phyloP scores from a whole-genome alignment of 2,329 filamentous ascomycete species.

The Rhexocercosporidium sp. region DNA sequence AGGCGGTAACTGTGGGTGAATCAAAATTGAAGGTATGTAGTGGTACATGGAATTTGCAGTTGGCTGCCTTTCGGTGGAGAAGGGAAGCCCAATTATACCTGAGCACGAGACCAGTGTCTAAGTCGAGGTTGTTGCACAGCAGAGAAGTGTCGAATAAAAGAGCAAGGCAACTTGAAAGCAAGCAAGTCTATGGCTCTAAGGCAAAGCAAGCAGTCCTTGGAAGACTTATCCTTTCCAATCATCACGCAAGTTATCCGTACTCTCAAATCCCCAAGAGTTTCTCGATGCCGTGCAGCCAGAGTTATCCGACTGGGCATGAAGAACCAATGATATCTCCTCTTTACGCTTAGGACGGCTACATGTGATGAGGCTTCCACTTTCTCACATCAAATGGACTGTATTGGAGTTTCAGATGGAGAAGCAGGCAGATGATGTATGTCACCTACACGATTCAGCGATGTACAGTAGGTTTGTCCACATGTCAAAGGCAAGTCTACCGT shows the following conservation, averaged over 20 bases:
- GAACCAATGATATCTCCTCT: background rate
- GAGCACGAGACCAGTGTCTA: slow-evolving; percentile 10
- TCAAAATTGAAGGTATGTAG: background rate
- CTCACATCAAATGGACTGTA: background rate
- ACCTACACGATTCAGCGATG: background rate
- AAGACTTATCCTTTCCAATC: background rate
- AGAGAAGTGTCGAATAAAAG: background rate
- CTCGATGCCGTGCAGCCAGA: slow-evolving; percentile 4
- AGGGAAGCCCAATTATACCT: background rate
- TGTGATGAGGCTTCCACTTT: background rate
- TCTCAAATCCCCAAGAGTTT: background rate
- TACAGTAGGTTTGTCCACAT: background rate
- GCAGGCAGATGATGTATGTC: background rate
- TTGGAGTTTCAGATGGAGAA: too few species aligned
- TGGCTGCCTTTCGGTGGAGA: background rate
- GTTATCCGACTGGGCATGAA: background rate
- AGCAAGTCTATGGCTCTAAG: background rate
- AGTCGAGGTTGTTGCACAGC: background rate
- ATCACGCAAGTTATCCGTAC: background rate
- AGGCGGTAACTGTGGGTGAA: background rate
- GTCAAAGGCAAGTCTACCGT: slow-evolving; percentile 3
- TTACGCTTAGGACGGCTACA: background rate
- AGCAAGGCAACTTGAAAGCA: background rate
- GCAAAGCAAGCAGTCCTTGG: background rate
- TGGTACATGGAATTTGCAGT: background rate